These are phyloP conservation scores for Henningerozyma blattae DNA, from an alignment of 805 yeast species.

Conservation along the genomic window DNA sequence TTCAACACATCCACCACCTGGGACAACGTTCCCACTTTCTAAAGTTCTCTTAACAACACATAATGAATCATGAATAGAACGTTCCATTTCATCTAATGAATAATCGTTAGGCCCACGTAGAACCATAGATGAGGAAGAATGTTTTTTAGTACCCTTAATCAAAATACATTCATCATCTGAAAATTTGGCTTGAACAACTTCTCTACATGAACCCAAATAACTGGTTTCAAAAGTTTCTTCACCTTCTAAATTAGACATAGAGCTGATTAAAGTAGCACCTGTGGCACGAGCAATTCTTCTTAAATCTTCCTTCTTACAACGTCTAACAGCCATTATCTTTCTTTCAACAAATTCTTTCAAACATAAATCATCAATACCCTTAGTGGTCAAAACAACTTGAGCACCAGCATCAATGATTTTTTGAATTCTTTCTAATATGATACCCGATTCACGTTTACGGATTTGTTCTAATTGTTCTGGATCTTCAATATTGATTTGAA, in stretches of 20 bases:
- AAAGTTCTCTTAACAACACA: slow-evolving; percentile 92
- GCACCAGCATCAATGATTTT: slow-evolving; percentile 84
- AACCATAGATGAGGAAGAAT: slow-evolving; percentile 82
- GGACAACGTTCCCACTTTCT: slow-evolving; percentile 89
- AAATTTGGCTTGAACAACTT: slow-evolving; percentile 79
- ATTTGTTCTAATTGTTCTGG: slow-evolving; percentile 95
- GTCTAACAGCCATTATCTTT: slow-evolving; percentile 89
- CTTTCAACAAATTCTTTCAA: slow-evolving; percentile 84
- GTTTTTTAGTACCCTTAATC: slow-evolving; percentile 80
- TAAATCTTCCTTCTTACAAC: slow-evolving; percentile 93
- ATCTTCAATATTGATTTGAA: slow-evolving; percentile 90
- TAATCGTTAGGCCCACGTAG: slow-evolving; percentile 94
- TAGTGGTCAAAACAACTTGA: slow-evolving; percentile 83
- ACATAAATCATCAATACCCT: slow-evolving; percentile 90
- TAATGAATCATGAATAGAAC: slow-evolving; percentile 89
- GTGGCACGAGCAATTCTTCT: slow-evolving; percentile 96
- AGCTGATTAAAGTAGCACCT: slow-evolving; percentile 82
- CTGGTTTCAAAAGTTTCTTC: slow-evolving; percentile 83
- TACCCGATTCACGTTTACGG: slow-evolving; percentile 78
- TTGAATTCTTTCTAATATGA: slow-evolving; percentile 68
- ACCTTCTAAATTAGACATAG: slow-evolving; percentile 89
- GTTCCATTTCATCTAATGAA: slow-evolving; percentile 95
- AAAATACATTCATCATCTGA: slow-evolving; percentile 96
- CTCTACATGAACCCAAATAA: slow-evolving; percentile 80
- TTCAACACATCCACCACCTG: slow-evolving; percentile 99